phyloP scores from a whole-genome alignment of 169 alveolate genomes.

The Eimeria acervulina region DNA sequence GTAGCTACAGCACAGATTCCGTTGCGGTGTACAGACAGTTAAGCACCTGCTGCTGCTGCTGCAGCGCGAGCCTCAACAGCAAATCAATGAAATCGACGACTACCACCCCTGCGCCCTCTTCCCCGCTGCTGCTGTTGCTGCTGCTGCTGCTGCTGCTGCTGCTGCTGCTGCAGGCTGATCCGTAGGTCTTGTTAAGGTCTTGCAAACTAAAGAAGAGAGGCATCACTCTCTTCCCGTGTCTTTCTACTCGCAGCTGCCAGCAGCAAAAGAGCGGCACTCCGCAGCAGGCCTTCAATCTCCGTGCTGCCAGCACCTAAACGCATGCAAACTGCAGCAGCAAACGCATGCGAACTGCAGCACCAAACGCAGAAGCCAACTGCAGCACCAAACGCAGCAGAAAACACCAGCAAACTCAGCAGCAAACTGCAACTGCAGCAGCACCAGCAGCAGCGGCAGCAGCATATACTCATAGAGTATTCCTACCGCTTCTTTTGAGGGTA shows the following conservation, averaged over 20 bases:
- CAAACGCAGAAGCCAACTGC: slow-evolving; percentile 2
- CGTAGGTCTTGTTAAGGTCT: background rate
- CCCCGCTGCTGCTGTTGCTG: background rate
- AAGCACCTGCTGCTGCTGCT: slow-evolving; percentile 5
- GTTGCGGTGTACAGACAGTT: too few relatives aligned
- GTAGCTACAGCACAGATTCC: background rate
- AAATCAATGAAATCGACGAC: background rate
- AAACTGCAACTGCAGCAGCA: background rate
- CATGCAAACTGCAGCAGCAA: background rate
- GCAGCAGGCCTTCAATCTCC: background rate
- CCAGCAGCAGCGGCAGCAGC: background rate
- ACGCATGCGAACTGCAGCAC: slow-evolving; percentile 46
- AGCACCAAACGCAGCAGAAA: background rate
- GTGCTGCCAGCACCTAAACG: too few relatives aligned
- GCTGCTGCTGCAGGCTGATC: slow-evolving; percentile 4
- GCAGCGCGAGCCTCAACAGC: slow-evolving; percentile 51
- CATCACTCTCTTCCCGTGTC: background rate
- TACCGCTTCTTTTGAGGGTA: slow-evolving; percentile 4
- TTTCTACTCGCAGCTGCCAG: background rate
- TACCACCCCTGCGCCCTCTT: background rate
- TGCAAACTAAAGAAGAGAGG: background rate
- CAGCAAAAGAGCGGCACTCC: background rate
- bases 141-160: slow-evolving; percentile 36
- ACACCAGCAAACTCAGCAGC: background rate
- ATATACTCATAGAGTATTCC: background rate